These are phyloP conservation scores for Exophiala sp. DNA, from an alignment of 2,329 filamentous ascomycete species.

Conservation along the genomic window DNA sequence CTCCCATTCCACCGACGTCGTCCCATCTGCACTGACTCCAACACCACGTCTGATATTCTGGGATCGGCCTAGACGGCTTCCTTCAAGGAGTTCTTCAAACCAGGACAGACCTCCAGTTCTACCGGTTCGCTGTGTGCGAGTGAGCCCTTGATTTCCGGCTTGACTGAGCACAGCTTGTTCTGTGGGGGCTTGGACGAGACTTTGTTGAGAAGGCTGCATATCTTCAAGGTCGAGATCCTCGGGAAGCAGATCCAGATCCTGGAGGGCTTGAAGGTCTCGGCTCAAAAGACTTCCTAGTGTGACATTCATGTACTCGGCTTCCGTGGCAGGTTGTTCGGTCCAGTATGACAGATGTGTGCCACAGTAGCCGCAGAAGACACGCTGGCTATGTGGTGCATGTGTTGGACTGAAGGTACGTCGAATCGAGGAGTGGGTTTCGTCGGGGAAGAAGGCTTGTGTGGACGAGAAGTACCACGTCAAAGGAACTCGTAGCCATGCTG, in stretches of 20 bases:
- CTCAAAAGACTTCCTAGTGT: slow-evolving; percentile 70
- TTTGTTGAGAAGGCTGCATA: neutral
- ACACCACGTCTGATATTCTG: slow-evolving; percentile 55
- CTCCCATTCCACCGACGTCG: slow-evolving; percentile 71
- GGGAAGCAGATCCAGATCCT: slow-evolving; percentile 68
- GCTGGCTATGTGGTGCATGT: slow-evolving; percentile 54
- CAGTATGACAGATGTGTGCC: slow-evolving; percentile 80
- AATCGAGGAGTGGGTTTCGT: slow-evolving; percentile 66
- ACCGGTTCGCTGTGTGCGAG: slow-evolving; percentile 11
- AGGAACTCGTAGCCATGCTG: slow-evolving; percentile 77
- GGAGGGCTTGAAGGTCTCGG: slow-evolving; percentile 65
- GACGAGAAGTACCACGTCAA: slow-evolving; percentile 72
- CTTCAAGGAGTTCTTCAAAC: slow-evolving; percentile 76
- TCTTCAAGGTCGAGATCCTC: slow-evolving; percentile 38
- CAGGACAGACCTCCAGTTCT: slow-evolving; percentile 62
- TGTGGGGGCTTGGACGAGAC: slow-evolving; percentile 1
- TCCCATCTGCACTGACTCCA: slow-evolving; percentile 57
- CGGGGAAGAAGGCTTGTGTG: slow-evolving; percentile 68
- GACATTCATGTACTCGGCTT: slow-evolving; percentile 73
- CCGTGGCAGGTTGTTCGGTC: slow-evolving; percentile 64
- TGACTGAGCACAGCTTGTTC: neutral
- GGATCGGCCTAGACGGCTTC: slow-evolving; percentile 64
- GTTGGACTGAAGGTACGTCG: slow-evolving; percentile 60
- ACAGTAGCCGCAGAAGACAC: slow-evolving; percentile 87
- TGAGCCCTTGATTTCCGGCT: slow-evolving; percentile 10